Conservation (phyloP, 208 protist species). For the Leishmania aethiopica region DNA sequence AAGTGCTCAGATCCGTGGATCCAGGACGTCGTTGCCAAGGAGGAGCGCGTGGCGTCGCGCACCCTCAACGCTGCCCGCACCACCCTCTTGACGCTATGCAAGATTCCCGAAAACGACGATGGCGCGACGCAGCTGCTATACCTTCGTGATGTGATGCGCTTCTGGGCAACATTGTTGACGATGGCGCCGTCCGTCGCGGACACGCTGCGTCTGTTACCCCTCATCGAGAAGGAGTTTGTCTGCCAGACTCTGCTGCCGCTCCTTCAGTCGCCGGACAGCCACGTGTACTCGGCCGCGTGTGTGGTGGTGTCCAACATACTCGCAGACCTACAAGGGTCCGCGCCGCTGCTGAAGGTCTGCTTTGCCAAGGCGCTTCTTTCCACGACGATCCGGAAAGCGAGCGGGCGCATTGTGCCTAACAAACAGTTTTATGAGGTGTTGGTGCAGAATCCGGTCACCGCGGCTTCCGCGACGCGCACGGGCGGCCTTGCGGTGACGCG, state of each 20-base stretch:
- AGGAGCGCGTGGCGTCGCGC: slow-evolving; percentile 26
- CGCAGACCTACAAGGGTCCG: slow-evolving; percentile 21
- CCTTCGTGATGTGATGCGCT: slow-evolving; percentile 63
- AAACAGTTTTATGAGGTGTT: slow-evolving; percentile 24
- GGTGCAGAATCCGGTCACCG: slow-evolving; percentile 14
- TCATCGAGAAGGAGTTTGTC: slow-evolving; percentile 54
- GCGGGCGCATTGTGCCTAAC: slow-evolving; percentile 21
- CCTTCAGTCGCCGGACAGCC: slow-evolving; percentile 48
- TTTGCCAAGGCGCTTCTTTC: slow-evolving; percentile 48
- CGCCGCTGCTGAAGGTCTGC: slow-evolving; percentile 25
- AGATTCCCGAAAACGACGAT: slow-evolving; percentile 77
- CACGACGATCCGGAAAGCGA: slow-evolving; percentile 39
- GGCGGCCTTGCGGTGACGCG: slow-evolving; percentile 1
- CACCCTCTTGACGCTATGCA: slow-evolving; percentile 78
- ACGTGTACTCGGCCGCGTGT: slow-evolving; percentile 60
- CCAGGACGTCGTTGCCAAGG: slow-evolving; percentile 54
- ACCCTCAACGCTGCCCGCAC: slow-evolving; percentile 51
- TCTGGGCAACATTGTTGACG: slow-evolving; percentile 54
- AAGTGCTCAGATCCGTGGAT: slow-evolving; percentile 71
- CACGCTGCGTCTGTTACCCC: slow-evolving; percentile 32
- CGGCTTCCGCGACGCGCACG: slow-evolving; percentile 10
- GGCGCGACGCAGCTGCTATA: slow-evolving; percentile 56
- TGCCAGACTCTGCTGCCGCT: slow-evolving; percentile 59
- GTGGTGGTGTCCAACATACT: slow-evolving; percentile 47
- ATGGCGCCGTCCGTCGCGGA: slow-evolving; percentile 48